Evolutionary conservation across 805 yeast genomes (phyloP).

Genomic region (Yarrowia porcina): DNA sequence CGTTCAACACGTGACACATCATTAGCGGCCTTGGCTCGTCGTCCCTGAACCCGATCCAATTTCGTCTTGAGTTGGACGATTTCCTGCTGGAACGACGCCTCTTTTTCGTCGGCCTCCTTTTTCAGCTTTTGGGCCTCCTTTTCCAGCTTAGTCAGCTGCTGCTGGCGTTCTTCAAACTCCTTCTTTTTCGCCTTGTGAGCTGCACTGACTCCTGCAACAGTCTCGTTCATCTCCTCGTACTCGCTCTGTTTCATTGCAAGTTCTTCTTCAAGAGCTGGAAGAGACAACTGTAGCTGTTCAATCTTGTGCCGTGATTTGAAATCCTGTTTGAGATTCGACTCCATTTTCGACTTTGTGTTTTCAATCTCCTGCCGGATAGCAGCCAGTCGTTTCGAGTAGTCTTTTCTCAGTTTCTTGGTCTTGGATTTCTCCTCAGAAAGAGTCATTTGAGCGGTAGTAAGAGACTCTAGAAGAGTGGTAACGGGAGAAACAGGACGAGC

Average conservation of each 20-base stretch:
- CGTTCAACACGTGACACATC: conserved; percentile 36
- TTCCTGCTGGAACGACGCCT: conserved; percentile 31
- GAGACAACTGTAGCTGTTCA: conserved; percentile 44
- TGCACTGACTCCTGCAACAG: neutral
- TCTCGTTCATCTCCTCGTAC: conserved; percentile 21
- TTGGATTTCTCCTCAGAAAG: conserved; percentile 56
- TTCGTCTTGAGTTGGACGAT: conserved; percentile 31
- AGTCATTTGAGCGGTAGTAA: conserved; percentile 59
- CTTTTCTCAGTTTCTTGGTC: conserved; percentile 56
- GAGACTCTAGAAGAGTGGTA: conserved; percentile 61
- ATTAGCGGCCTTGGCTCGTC: conserved; percentile 31
- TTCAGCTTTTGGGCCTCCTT: conserved; percentile 27
- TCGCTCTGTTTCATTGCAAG: conserved; percentile 24
- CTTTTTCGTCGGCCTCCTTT: conserved; percentile 28
- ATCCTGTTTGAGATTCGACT: conserved; percentile 52
- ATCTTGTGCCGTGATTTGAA: conserved; percentile 54
- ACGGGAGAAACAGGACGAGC: conserved; percentile 52
- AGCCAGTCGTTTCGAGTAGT: conserved; percentile 52
- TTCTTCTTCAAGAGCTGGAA: conserved; percentile 27
- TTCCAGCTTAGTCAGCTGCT: conserved; percentile 26
- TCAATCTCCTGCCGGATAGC: conserved; percentile 58
- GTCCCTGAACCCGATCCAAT: conserved; percentile 34
- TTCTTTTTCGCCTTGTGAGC: conserved; percentile 21
- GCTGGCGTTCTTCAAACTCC: conserved; percentile 31
- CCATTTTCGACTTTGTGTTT: conserved; percentile 46